Conservation (phyloP, 257 asterid species). For the Dorcoceras hygrometricum region DNA sequence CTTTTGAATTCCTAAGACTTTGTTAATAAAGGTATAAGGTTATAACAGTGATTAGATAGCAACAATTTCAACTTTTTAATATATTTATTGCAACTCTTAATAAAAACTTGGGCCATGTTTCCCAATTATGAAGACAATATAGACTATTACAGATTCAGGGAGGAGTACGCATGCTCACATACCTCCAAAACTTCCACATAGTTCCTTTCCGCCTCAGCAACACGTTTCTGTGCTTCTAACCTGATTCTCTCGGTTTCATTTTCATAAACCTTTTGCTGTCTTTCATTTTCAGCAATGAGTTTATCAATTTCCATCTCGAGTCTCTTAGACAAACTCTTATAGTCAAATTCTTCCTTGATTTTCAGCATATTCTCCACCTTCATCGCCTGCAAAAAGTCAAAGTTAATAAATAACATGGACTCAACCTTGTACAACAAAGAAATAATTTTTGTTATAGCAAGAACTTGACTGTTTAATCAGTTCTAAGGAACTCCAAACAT, state of each 20-base stretch:
- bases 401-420: background rate
- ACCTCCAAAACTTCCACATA: constrained; percentile 83
- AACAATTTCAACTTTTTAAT: constrained; percentile 6
- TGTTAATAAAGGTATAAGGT: background rate
- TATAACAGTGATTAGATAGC: background rate
- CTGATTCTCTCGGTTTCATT: constrained; percentile 83
- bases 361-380: constrained; percentile 99
- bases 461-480: constrained; percentile 16
- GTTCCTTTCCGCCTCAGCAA: constrained; percentile 78
- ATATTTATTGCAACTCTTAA: constrained; percentile 6
- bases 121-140: constrained; percentile 18
- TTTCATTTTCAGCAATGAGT: constrained; percentile 87
- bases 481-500: background rate
- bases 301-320: constrained; percentile 89
- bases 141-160: constrained; percentile 13
- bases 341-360: constrained; percentile 96
- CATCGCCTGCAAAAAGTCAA: constrained; percentile 72
- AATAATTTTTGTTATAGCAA: constrained; percentile 5
- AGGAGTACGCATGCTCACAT: constrained; percentile 26
- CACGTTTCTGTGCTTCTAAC: constrained; percentile 75
- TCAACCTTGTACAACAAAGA: background rate
- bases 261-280: constrained; percentile 75
- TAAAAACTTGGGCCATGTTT: constrained; percentile 1
- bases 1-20: constrained; percentile 1
- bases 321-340: constrained; percentile 81